Evolutionary conservation across 805 yeast genomes (phyloP), one percentile per base, ranked within the genome.

Genomic region (Lipomyces starkeyi): DNA sequence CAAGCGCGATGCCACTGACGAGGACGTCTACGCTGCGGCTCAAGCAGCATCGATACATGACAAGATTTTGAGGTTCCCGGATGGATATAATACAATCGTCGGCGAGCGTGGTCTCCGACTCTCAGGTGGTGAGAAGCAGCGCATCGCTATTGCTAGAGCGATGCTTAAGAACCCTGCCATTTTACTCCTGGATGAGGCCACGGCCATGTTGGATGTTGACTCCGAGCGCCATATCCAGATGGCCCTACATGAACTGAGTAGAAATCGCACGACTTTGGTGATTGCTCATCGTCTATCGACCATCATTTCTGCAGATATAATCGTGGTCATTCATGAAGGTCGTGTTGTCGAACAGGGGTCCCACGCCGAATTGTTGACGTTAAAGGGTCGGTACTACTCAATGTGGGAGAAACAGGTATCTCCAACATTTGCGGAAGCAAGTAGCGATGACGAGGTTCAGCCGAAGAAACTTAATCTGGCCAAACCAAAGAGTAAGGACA

Each of bases 121-220:
- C 64, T 85, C 88, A 74, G 91, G 90, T 13, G 91, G 91, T 14
- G 90, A 87, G 72, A 85, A 83, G 73, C 90, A 87, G 74, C 76
- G 91, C 64, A 80, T 87, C 13, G 87, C 89, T 6, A 78, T 87
- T 59, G 90, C 90, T 0, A 79, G 90, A 68, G 84, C 89, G 0
- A 76, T 87, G 37, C 78, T 87, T 47, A 78, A 83, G 54, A 79
- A 83, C n/a, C 90, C 90, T 1, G 76, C 80, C 25, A 80, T 87
- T 6, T 77, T 87, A 57, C 79, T 87, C 11, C 76, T 87, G 58
- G 90, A 87, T 73, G 90, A 87, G 74, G 90, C 90, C 6, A 87
- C 90, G 0, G 86, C 89, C 11, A 90, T 89, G 0, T 78, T 87
- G 59, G 90, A 87, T 75, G 83, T 87, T n/a, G 82, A 82, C 37